Base-by-base conservation (phyloP, 805 yeast species). In the Ogataea henricii region DNA sequence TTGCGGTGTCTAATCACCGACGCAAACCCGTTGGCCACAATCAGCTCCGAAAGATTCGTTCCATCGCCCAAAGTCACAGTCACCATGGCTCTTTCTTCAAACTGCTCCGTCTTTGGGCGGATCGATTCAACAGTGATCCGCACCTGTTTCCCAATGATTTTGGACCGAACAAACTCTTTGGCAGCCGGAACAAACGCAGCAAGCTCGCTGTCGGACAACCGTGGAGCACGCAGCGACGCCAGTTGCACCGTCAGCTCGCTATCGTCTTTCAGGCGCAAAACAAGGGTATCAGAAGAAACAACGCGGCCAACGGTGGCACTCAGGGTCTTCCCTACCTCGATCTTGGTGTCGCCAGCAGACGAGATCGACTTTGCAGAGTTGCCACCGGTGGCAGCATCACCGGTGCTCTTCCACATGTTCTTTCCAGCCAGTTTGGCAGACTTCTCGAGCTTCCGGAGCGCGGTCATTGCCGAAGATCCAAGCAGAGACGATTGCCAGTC, bases 401-500 rank as follows among this genome's bases (percentile, higher is more conserved):
- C 2, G 58, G 55, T 8, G 1, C 73, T 65, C 51, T 77, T 74
- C 80, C 87, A 87, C 23, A 83, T 55, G 13, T 85, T 84, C 52
- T 75, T 74, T 16, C 80, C 84, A 21, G 73, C 67, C 18, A 56
- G 54, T 57, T 76, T 82, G 13, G 92, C 94, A 1, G 72, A 61
- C 51, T 74, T 78, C 63, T 87, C 95, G 22, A 83, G 80, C 49
- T 72, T 76, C 60, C 96, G 78, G 46, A 87, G 73, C 29, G 63
- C 61, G 2, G 76, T 56, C 90, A 89, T 87, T 20, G 72, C 70
- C 37, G 73, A 67, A 9, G 89, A 69, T 4, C 96, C 96, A 48
- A 89, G 70, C 35, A 81, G 57, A 12, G 77, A 61, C 1, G 89
- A 79, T 63, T 89, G 96, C 89, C 92, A 84, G 63, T 89, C 96